Evolutionary conservation across 768 basidiomycete species (phyloP).

Genomic region (Crassisporium funariophilum): DNA sequence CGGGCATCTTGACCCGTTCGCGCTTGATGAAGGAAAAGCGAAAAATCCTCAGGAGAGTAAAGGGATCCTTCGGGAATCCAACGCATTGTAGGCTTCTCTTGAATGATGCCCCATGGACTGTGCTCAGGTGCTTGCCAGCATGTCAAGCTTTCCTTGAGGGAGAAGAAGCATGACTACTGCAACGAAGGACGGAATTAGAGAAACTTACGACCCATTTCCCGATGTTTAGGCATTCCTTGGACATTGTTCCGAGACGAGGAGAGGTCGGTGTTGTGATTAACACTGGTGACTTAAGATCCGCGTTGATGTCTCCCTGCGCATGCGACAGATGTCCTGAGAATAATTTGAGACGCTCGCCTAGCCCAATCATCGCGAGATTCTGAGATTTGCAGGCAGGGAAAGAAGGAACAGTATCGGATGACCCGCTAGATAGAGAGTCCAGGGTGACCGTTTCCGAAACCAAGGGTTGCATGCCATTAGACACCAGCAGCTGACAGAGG

Average conservation of each 20-base stretch:
- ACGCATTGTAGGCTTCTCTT: slow-evolving; percentile 13
- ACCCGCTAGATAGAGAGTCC: slow-evolving; percentile 33
- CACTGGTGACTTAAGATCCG: slow-evolving; percentile 8
- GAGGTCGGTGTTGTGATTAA: slow-evolving; percentile 38
- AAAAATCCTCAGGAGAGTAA: slow-evolving; percentile 35
- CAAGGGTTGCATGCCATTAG: slow-evolving; percentile 14
- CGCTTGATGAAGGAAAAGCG: slow-evolving; percentile 13
- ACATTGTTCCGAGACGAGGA: slow-evolving; percentile 39
- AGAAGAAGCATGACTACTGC: slow-evolving; percentile 1
- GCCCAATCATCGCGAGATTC: slow-evolving; percentile 26
- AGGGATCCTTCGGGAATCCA: slow-evolving; percentile 46
- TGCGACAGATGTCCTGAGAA: slow-evolving; percentile 19
- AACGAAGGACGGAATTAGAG: background rate
- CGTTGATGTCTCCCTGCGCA: background rate
- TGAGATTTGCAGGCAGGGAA: slow-evolving; percentile 30
- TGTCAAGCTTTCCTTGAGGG: slow-evolving; percentile 28
- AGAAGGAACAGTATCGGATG: slow-evolving; percentile 26
- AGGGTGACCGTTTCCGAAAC: slow-evolving; percentile 38
- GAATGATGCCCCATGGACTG: slow-evolving; percentile 37
- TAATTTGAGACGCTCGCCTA: slow-evolving; percentile 33
- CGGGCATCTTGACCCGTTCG: slow-evolving; percentile 5
- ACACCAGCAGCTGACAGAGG: slow-evolving; percentile 13
- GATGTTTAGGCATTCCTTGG: slow-evolving; percentile 40
- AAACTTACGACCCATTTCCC: slow-evolving; percentile 42
- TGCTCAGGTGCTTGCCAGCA: slow-evolving; percentile 38